These are phyloP conservation scores for Chlamydomonas reinhardtii DNA, from an alignment of 163 green algal species.

Conservation along the genomic window DNA sequence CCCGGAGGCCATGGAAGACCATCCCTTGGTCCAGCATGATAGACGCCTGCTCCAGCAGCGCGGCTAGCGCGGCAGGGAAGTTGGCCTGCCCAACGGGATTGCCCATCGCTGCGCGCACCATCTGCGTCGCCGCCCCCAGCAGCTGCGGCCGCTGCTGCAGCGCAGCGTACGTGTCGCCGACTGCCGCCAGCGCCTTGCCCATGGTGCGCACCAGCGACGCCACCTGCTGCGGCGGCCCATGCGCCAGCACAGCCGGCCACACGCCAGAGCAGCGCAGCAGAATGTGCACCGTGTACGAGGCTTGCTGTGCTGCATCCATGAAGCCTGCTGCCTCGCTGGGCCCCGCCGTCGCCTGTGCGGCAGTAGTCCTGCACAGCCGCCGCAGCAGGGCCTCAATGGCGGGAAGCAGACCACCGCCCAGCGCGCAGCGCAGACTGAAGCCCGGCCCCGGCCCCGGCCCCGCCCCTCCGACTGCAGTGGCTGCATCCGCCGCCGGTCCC, in stretches of 20 bases:
- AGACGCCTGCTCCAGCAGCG: background rate
- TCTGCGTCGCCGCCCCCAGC: background rate
- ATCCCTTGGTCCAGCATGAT: background rate
- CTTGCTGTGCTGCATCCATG: no score
- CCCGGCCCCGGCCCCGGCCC: no score
- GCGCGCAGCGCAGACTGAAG: constrained; percentile 9
- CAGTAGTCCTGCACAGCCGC: background rate
- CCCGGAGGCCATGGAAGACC: background rate
- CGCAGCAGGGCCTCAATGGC: constrained; percentile 6
- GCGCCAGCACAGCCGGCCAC: constrained; percentile 20
- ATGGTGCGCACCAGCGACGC: constrained; percentile 13
- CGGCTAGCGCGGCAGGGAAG: background rate
- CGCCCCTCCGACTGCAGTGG: background rate
- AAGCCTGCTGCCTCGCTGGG: no score
- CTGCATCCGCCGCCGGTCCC: no score
- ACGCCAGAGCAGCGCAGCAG: constrained; percentile 6
- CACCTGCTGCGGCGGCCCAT: constrained; percentile 6
- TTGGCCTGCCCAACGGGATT: background rate
- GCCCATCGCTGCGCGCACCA: no score
- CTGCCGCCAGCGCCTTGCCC: background rate
- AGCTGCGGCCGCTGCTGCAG: background rate
- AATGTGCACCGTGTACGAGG: background rate
- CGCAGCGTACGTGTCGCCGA: background rate
- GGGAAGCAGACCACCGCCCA: background rate
- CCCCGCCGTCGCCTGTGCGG: no score